These are phyloP conservation scores for Cutaneotrichosporon arboriforme DNA, from an alignment of 1,284 basidiomycete genomes.

Conservation along the genomic window DNA sequence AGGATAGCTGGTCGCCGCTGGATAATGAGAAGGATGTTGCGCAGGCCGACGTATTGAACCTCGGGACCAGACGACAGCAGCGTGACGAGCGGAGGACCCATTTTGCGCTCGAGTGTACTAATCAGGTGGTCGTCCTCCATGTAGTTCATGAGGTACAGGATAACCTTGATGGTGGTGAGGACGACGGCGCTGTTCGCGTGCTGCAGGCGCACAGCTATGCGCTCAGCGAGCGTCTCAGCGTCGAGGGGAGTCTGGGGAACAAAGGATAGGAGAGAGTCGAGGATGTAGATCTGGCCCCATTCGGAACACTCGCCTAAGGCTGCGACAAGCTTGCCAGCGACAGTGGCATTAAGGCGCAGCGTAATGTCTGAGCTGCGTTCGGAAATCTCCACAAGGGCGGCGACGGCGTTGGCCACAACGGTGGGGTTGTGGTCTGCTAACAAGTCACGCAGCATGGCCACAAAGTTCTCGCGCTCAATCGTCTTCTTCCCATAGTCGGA, in stretches of 20 bases:
- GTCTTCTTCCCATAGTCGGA: slow-evolving; percentile 74
- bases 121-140: slow-evolving; percentile 85
- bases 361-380: slow-evolving; percentile 54
- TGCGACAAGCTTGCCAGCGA: slow-evolving; percentile 70
- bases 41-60: slow-evolving; percentile 92
- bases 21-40: slow-evolving; percentile 92
- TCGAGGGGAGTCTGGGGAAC: slow-evolving; percentile 82
- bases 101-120: slow-evolving; percentile 88
- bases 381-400: slow-evolving; percentile 83
- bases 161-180: slow-evolving; percentile 86
- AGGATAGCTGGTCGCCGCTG: slow-evolving; percentile 87
- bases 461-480: slow-evolving; percentile 87
- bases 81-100: slow-evolving; percentile 77
- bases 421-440: slow-evolving; percentile 91
- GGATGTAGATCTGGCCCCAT: slow-evolving; percentile 98
- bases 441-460: slow-evolving; percentile 65
- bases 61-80: slow-evolving; percentile 58
- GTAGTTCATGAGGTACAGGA: slow-evolving; percentile 98
- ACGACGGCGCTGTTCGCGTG: slow-evolving; percentile 94
- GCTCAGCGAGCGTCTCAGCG: slow-evolving; percentile 88
- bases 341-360: slow-evolving; percentile 47
- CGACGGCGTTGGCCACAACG: slow-evolving; percentile 95
- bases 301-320: slow-evolving; percentile 98
- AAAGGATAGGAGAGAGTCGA: slow-evolving; percentile 88
- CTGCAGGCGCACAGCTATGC: slow-evolving; percentile 85